Base-by-base conservation (phyloP, 495 filamentous ascomycete genomes). In the Choiromyces venosus region DNA sequence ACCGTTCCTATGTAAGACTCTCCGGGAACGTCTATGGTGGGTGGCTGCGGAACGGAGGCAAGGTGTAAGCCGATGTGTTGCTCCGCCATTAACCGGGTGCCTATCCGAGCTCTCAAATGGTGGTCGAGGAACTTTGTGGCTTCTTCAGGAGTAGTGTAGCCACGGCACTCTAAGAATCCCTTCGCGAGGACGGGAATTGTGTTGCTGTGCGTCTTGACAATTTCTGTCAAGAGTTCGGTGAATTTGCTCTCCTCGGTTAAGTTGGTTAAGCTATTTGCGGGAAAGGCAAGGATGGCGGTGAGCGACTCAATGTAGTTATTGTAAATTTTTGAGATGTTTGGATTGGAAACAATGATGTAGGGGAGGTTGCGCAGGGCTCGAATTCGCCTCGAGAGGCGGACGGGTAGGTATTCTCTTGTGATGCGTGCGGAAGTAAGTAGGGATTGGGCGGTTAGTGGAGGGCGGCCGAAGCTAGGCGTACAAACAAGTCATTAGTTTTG, bases 341-440 rank as follows among this genome's bases (percentile, higher is more conserved):
- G 92, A 82, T 98, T 98, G 0, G 94, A 93, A 25, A 99, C 95
- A 65, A 99, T 94, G 79, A 99, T 99, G 83, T 92, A 99, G 1
- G 95, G 96, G 4, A 99, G 88, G 83, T 96, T 97, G 71, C 94
- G 90, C 18, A 99, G 84, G 2, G 92, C 91, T 82, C 97, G 91
- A 66, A 98, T 95, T 46, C 95, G 92, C 79, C 95, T 93, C 4
- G 95, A 96, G 21, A 99, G 88, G n/a, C 95, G 92, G 71, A 94
- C 90, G 21, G 95, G 95, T 40, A 97, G 90, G 46, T 97, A 89
- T 64, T 91, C 92, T 67, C 97, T 91, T 40, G 95, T 95, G 85
- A 97, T 97, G 83, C 97, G 96, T 67, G 95, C 95, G 5, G 93
- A 96, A 56, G 89, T 87, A 74, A 96, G 88, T 42, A 99, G 88